Percentiles rank a stretch among this genome's conserved stretches.
Conservation (phyloP, 306 rosid genomes). For the Gastrolobium villosum region DNA sequence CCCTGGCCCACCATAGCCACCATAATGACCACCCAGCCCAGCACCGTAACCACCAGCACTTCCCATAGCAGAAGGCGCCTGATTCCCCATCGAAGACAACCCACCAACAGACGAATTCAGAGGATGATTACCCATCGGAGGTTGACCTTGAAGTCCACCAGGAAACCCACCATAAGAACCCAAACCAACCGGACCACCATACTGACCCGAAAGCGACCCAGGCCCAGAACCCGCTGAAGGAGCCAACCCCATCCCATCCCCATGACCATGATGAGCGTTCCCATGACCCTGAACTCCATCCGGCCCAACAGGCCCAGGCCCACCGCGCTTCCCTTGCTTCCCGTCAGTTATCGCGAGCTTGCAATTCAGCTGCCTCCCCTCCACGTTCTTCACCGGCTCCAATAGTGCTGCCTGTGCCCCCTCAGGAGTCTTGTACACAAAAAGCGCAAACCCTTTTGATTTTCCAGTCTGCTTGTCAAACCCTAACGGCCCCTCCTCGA, state of each 20-base stretch:
- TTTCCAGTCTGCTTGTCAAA: conserved; percentile 95
- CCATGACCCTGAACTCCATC: conserved; percentile 69
- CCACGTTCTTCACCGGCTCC: conserved; percentile 87
- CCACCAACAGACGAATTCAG: conserved; percentile 65
- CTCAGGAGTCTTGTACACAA: conserved; percentile 84
- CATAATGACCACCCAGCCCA: conserved; percentile 72
- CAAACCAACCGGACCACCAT: conserved; percentile 65
- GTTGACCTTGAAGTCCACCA: conserved; percentile 72
- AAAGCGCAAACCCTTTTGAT: conserved; percentile 87
- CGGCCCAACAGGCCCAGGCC: conserved; percentile 26
- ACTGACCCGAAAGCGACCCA: conserved; percentile 64
- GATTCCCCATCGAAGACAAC: conserved; percentile 59
- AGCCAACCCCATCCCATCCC: conserved; percentile 59
- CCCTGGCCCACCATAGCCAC: conserved; percentile 67
- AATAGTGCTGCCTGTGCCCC: conserved; percentile 89
- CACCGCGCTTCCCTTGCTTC: conserved; percentile 79
- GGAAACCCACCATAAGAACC: conserved; percentile 79
- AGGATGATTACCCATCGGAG: conserved; percentile 72
- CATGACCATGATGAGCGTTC: conserved; percentile 52
- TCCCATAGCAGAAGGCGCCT: conserved; percentile 63
- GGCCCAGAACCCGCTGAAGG: conserved; percentile 57
- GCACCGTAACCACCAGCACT: conserved; percentile 72
- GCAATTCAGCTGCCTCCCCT: conserved; percentile 84
- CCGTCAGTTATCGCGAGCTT: conserved; percentile 84
- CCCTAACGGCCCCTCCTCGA: conserved; percentile 97